Evolutionary conservation across 306 rosid species (phyloP), one percentile per base, ranked within the genome.

Genomic region (Alnus rubra): DNA sequence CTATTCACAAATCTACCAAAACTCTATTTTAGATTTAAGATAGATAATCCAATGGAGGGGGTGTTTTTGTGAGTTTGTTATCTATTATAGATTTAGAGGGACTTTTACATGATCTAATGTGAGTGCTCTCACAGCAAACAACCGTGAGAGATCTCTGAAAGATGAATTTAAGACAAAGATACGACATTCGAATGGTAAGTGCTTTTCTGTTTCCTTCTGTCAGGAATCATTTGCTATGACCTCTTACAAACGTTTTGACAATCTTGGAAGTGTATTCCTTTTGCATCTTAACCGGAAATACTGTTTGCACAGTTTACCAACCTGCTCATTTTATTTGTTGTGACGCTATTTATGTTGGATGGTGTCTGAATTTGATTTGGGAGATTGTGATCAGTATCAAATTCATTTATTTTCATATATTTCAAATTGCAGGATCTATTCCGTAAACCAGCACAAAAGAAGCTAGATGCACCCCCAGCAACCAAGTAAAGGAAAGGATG

Each of bases 351-450:
- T 67, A 67, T 67, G 19, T 72, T 44, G 53, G 52, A 53, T 67
- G 15, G 60, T 81, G 18, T 52, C 16, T 39, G 10, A 49, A 54
- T 72, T 30, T 54, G 51, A 15, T 49, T 75, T 80, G 7, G 33
- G 33, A 54, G 71, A 67, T 75, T 48, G 74, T 54, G 65, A 62
- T 80, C 75, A 16, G 50, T 31, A 31, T 42, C 37, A 59, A 33
- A 39, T 56, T 59, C 53, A 6, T 8, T 49, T 9, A 12, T 49
- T 71, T 68, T 28, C 28, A 74, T 65, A 55, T 44, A 53, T 48
- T 84, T 63, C 33, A 59, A 59, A 23, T 59, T 51, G 71, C 93
- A 94, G 98, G 92, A 92, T 87, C 89, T 90, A 11, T 87, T 86
- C 81, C 69, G 80, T 70, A 89, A 90, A 80, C 81, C 82, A 37